Evolutionary conservation across 208 protist genomes (phyloP), one percentile per base, ranked within the genome.

Genomic region (Acanthamoeba culbertsoni): DNA sequence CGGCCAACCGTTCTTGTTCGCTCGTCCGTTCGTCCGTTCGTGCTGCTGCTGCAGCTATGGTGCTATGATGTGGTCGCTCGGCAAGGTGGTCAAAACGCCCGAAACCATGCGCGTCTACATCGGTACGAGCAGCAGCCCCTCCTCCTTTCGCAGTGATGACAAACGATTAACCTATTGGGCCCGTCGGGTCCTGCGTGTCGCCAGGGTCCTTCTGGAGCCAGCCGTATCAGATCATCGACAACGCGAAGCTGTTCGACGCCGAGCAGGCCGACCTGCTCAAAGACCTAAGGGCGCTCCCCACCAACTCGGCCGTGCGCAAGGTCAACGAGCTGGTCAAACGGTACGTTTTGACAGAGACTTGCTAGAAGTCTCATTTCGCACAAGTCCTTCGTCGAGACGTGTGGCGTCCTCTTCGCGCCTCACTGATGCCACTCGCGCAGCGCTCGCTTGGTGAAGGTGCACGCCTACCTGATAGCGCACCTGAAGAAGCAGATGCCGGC

Each of bases 61-160:
- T 37, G 98, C 98, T 2, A 95, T 99, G 12, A 99, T 99, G 97
- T 99, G 98, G 98, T 98, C 98, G 59, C 97, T 99, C 35, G 98
- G 98, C 37, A 98, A 98, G 88, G 97, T 99, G 12, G 95, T 99
- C 45, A 95, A 96, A 86, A 98, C 98, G 89, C 98, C 98, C 20
- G 98, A 99, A 95, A 98, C 98, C 16, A 97, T 98, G 93, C 98
- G 98, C 42, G 98, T 99, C 43, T 99, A 99, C 79, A 96, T 99
- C 14, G 98, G 97, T 77, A 77, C 35, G 31, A 8, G 23, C 28
- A 7, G 26, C 3, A 37, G 33, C 26, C 7, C 26, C 8, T 7
- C 8, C 65, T 45, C 37, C 23, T 68, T 8, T 68, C 18, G 12
- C 20, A 68, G 7, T 28, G 33, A 18, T 18, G 1, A 5, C 7